Percentiles rank a stretch among this genome's conserved stretches.
Evolutionary conservation across 2,329 filamentous ascomycete species (phyloP).

Genomic region (Aspergillus alliaceus): DNA sequence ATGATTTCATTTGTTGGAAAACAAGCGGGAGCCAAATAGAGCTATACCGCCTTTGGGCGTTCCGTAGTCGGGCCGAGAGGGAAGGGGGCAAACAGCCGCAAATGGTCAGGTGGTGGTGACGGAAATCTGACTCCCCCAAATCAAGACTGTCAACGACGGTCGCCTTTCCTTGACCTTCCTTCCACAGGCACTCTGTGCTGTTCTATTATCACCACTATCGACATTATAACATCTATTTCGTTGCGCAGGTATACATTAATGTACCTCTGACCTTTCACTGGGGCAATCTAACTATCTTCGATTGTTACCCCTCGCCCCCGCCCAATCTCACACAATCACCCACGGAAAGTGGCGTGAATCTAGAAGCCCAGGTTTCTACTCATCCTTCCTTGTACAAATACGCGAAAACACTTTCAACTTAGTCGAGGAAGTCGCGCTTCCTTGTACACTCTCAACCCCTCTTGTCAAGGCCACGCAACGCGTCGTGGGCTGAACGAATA

Average conservation of each 20-base stretch:
- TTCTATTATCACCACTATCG: conserved; percentile 12
- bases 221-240: neutral
- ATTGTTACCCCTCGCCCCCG: conserved; percentile 17
- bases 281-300: conserved; percentile 4
- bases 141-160: conserved; percentile 9
- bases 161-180: conserved; percentile 8
- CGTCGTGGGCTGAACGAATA: conserved; percentile 7
- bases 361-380: conserved; percentile 8
- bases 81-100: conserved; percentile 7
- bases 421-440: neutral
- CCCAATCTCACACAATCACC: conserved; percentile 13
- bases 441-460: neutral
- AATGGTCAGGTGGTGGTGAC: conserved; percentile 24
- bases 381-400: neutral
- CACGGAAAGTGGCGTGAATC: conserved; percentile 19
- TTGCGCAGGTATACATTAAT: neutral
- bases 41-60: conserved; percentile 3
- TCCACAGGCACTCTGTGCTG: conserved; percentile 1
- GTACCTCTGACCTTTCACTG: neutral
- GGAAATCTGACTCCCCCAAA: conserved; percentile 21
- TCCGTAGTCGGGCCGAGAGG: conserved; percentile 13
- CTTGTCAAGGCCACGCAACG: conserved; percentile 7
- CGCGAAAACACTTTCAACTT: neutral
- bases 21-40: neutral
- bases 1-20: neutral